Base-by-base conservation (phyloP, 2,329 filamentous ascomycete species). In the Pseudopithomyces maydicus region DNA sequence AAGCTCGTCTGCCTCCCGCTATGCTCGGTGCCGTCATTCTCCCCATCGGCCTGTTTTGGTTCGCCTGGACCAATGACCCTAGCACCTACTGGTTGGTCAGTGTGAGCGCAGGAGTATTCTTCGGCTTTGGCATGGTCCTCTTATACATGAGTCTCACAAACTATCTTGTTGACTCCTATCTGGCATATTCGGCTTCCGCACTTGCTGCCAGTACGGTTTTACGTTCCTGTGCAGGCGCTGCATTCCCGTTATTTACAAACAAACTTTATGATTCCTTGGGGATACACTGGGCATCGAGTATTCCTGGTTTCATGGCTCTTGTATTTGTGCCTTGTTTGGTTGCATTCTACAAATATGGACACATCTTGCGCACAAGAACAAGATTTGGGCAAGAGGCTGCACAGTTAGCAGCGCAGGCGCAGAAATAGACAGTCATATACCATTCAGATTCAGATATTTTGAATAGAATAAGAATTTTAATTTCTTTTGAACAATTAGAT, bases 81-180 rank as follows among this genome's bases (percentile, higher is more conserved):
- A 62, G 76, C 10, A 75, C 84, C 1, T 82, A 83, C 49, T 87
- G 83, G 82, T 77, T 84, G 14, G 80, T 78, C 1, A 80, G 82
- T 10, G 77, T 84, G 57, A 58, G 82, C 1, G 84, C 82, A 0
- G 82, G 80, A 0, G 66, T 71, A 2, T 61, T 83, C 0, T 77
- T 84, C 7, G 83, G 82, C 0, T 63, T 76, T 20, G 76, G 75
- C 62, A 78, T 69, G 64, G 65, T 72, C 0, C 49, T 70, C 6
- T 43, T 70, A 6, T 72, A 67, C 57, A 61, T 71, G 22, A 80
- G 80, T 5, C 75, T 87, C 44, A 81, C 86, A 69, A 88, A 86
- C 74, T 90, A 90, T 74, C 81, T 90, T 12, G 84, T 90, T 58
- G 89, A 90, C 67, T 78, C 85, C 6, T 87, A 72, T 57, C 84